Percentiles rank a stretch among this genome's conserved stretches.
Conservation (phyloP, 2,329 filamentous ascomycete genomes). For the Colletotrichum orbiculare region DNA sequence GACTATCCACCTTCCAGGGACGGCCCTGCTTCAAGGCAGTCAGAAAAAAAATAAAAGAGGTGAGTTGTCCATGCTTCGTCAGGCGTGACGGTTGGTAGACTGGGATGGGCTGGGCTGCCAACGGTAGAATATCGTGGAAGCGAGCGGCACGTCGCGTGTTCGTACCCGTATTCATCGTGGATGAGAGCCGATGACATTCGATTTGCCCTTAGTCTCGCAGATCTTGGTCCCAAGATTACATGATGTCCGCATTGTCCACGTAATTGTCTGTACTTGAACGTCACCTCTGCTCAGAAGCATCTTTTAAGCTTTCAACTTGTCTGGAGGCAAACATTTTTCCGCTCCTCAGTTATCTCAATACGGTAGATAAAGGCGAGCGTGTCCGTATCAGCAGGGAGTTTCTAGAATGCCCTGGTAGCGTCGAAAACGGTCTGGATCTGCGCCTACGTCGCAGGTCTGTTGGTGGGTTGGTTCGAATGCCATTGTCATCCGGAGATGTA, state of each 20-base stretch:
- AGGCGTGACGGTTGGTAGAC: neutral
- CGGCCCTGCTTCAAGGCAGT: neutral
- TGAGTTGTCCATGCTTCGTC: slow-evolving; percentile 13
- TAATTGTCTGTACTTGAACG: slow-evolving; percentile 20
- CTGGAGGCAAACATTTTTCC: neutral
- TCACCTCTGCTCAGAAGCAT: slow-evolving; percentile 5
- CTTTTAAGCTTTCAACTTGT: slow-evolving; percentile 5
- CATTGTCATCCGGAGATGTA: slow-evolving; percentile 17
- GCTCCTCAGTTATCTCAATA: neutral
- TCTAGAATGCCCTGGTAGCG: slow-evolving; percentile 1
- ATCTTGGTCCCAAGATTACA: slow-evolving; percentile 12
- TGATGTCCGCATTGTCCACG: slow-evolving; percentile 14
- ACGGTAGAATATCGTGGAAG: slow-evolving; percentile 11
- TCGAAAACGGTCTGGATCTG: neutral
- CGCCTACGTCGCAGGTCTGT: neutral
- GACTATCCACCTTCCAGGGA: neutral
- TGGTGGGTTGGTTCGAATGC: slow-evolving; percentile 3
- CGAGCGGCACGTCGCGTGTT: slow-evolving; percentile 1
- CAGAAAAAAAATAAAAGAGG: neutral
- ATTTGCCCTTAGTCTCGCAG: neutral
- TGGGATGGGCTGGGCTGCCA: slow-evolving; percentile 18
- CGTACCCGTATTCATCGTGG: slow-evolving; percentile 29
- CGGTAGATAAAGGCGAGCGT: slow-evolving; percentile 8
- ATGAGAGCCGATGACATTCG: slow-evolving; percentile 1
- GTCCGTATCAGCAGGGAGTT: slow-evolving; percentile 1